Conservation (phyloP, 164 flowering plant species). For the Akebia trifoliata region DNA sequence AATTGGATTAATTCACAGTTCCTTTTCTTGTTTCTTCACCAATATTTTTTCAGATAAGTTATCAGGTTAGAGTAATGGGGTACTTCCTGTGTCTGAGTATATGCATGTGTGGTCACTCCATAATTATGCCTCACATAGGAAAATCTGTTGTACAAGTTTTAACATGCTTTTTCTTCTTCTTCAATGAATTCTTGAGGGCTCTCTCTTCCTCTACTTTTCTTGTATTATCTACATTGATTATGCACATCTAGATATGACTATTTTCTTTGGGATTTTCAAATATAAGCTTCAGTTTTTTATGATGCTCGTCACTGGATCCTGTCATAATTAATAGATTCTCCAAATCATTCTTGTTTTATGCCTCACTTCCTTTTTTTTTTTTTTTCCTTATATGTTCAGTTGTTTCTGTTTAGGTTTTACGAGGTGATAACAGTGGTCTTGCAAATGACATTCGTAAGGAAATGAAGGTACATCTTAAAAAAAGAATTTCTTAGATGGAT, state of each 20-base stretch:
- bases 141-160: neutral
- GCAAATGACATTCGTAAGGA: constrained; percentile 98
- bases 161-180: neutral
- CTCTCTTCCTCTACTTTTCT: neutral
- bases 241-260: neutral
- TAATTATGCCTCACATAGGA: neutral
- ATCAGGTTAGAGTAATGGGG: no score
- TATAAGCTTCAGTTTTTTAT: constrained; percentile 1
- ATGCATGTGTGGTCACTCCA: neutral
- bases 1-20: no score
- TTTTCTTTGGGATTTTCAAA: neutral
- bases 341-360: no score
- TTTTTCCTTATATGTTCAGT: neutral
- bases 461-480: constrained; percentile 71
- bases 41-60: no score
- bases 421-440: constrained; percentile 86
- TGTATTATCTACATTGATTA: neutral
- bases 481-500: neutral
- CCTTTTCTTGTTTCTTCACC: no score
- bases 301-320: neutral
- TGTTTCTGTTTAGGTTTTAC: constrained; percentile 54
- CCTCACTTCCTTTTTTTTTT: neutral
- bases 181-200: neutral
- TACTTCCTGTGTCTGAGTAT: neutral
- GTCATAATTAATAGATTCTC: neutral